Conservation (phyloP, 148 eudicot genomes). For the Chenopodium quinoa region DNA sequence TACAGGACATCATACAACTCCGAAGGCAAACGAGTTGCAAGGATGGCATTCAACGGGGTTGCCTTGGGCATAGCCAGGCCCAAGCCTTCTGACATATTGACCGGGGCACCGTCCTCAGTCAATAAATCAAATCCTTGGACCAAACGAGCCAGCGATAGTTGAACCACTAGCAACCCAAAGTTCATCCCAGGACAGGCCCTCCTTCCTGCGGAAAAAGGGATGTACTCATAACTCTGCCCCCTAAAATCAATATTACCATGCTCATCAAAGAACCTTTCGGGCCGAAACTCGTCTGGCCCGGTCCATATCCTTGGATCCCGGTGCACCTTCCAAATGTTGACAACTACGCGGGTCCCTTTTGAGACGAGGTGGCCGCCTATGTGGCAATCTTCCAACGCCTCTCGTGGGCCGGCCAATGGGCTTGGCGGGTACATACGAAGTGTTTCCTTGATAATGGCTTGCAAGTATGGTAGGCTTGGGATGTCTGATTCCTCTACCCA, state of each 20-base stretch:
- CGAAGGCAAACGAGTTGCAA: conserved; percentile 10
- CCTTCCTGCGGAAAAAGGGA: conserved; percentile 36
- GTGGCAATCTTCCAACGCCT: conserved; percentile 32
- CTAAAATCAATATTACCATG: conserved; percentile 7
- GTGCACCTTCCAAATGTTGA: conserved; percentile 40
- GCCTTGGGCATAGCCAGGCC: conserved; percentile 28
- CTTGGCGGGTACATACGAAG: conserved; percentile 41
- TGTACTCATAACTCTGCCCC: conserved; percentile 29
- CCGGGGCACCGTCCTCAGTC: not conserved
- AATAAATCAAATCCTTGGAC: conserved; percentile 24
- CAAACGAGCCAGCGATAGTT: conserved; percentile 27
- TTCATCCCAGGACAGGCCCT: conserved; percentile 38
- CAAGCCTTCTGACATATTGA: conserved; percentile 37
- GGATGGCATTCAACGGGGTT: conserved; percentile 11
- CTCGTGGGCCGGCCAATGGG: conserved; percentile 32
- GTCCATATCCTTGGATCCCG: conserved; percentile 38
- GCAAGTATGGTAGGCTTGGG: conserved; percentile 32
- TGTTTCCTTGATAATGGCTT: conserved; percentile 41
- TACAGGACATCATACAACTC: conserved; percentile 7
- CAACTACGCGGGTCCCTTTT: conserved; percentile 31
- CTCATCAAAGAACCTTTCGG: conserved; percentile 35
- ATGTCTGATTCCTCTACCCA: conserved; percentile 44
- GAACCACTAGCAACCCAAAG: conserved; percentile 23
- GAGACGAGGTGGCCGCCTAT: conserved; percentile 27
- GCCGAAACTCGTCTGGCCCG: conserved; percentile 29